Base-by-base conservation (phyloP, 768 basidiomycete genomes). In the Hericium erinaceus region DNA sequence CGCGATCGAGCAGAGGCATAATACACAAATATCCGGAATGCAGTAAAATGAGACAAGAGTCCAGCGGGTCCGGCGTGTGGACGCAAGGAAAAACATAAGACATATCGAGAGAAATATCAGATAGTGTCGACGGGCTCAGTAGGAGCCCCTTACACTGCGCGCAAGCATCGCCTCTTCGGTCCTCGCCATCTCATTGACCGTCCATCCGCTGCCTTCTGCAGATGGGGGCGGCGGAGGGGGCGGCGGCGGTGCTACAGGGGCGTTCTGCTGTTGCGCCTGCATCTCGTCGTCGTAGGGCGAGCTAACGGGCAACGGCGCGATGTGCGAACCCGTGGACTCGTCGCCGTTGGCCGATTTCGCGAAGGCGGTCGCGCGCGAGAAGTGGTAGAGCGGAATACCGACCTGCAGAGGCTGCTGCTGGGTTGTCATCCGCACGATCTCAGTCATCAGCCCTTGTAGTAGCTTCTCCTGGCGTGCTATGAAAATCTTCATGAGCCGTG, bases 401-500 rank as follows among this genome's bases (percentile, higher is more conserved):
- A 90, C 85, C 67, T 89, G 83, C 38, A 92, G 76, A 16, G 90
- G 89, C 62, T 83, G 81, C 66, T 86, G 84, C 69, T 92, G 89
- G 12, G 78, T 83, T 16, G 91, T 92, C 77, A 90, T 81, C 57
- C 84, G 78, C 38, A 92, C 83, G 59, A 92, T 92, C 66, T 92
- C 91, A 49, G 81, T 75, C 90, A 92, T 92, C 39, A 92, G 75
- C 3, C 85, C 87, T 65, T 91, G 90, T 15, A 93, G 74, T 20
- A 93, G 73, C 61, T 80, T 80, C 68, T 93, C 90, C 72, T 93
- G 91, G 24, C 90, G 89, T 37, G 82, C 90, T 92, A 66, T 24
- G 16, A 46, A 22, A 22, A 51, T 4, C 2, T 24, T 7, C 20
- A n/a, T 16, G 8, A 20, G 15, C 44, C 44, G n/a, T 13, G 20